phyloP scores from a whole-genome alignment of 2,329 filamentous ascomycete genomes.

The Fusarium austroafricanum region DNA sequence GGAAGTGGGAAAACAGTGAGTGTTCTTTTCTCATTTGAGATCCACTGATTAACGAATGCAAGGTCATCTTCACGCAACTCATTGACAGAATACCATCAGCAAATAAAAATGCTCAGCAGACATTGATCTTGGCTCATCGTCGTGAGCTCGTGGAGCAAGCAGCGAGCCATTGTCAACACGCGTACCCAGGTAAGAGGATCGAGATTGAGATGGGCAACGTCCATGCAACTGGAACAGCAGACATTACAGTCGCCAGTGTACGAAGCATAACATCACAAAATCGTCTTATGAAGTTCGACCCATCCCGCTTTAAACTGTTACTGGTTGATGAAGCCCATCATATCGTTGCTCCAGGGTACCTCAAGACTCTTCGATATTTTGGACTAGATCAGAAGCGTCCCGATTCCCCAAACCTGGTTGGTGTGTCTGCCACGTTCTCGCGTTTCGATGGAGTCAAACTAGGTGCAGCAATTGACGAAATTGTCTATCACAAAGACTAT shows the following conservation, averaged over 20 bases:
- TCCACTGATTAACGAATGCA: constrained; percentile 17
- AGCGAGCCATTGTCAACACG: constrained; percentile 80
- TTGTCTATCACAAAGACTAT: constrained; percentile 89
- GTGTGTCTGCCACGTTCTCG: constrained; percentile 85
- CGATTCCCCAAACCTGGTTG: constrained; percentile 75
- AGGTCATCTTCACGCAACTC: constrained; percentile 96
- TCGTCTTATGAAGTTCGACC: constrained; percentile 85
- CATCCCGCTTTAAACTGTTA: constrained; percentile 83
- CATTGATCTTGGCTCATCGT: constrained; percentile 91
- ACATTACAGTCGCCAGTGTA: constrained; percentile 94
- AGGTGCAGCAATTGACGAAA: constrained; percentile 89
- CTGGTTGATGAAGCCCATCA: constrained; percentile 98
- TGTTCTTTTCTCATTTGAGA: not conserved
- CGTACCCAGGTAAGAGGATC: constrained; percentile 83
- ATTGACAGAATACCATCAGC: constrained; percentile 77
- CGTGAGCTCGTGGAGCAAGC: constrained; percentile 96
- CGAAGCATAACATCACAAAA: constrained; percentile 83
- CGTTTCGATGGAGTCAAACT: constrained; percentile 86
- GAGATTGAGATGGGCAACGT: constrained; percentile 92
- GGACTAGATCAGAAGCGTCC: constrained; percentile 65
- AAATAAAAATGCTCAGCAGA: constrained; percentile 71
- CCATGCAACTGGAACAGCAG: constrained; percentile 81
- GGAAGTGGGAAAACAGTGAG: constrained; percentile 88
- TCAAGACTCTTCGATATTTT: constrained; percentile 82
- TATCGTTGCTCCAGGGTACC: constrained; percentile 86